phyloP scores from a whole-genome alignment of 345 rosid genomes.

The Fremontodendron californicum region DNA sequence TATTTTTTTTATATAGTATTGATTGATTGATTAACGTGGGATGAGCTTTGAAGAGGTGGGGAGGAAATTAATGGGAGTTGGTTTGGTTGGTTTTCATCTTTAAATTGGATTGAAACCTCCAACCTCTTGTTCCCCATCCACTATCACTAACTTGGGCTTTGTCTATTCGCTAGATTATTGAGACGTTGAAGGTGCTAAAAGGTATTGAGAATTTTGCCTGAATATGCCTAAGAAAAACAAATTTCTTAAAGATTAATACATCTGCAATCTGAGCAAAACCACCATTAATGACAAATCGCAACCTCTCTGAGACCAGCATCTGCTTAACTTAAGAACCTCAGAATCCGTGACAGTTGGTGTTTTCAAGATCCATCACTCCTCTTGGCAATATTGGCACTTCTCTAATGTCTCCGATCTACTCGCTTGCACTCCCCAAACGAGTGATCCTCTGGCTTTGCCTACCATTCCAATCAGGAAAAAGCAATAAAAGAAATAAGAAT shows the following conservation, averaged over 20 bases:
- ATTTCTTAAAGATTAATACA: conserved; percentile 34
- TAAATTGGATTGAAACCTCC: not conserved
- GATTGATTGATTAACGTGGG: not conserved
- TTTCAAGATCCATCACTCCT: conserved; percentile 45
- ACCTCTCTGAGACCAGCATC: conserved; percentile 46
- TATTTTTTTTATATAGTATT: too few species aligned
- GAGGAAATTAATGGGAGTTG: not conserved
- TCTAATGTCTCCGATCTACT: conserved; percentile 39
- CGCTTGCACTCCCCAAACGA: conserved; percentile 32
- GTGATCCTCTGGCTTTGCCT: conserved; percentile 31
- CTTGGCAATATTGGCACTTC: conserved; percentile 43
- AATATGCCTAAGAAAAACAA: too few species aligned
- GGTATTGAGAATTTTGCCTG: too few species aligned
- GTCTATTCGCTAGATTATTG: too few species aligned
- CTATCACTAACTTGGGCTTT: not conserved
- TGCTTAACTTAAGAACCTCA: conserved; percentile 32
- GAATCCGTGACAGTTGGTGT: conserved; percentile 31
- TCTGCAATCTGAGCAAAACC: conserved; percentile 32
- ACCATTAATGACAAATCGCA: conserved; percentile 26
- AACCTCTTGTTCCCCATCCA: not conserved
- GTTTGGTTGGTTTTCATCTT: not conserved
- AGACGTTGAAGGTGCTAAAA: too few species aligned
- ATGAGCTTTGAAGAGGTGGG: not conserved
- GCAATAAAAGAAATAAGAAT: conserved; percentile 7
- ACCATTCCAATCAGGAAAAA: conserved; percentile 22